Conservation (phyloP, 805 yeast species). For the Saccharomycopsis schoenii region DNA sequence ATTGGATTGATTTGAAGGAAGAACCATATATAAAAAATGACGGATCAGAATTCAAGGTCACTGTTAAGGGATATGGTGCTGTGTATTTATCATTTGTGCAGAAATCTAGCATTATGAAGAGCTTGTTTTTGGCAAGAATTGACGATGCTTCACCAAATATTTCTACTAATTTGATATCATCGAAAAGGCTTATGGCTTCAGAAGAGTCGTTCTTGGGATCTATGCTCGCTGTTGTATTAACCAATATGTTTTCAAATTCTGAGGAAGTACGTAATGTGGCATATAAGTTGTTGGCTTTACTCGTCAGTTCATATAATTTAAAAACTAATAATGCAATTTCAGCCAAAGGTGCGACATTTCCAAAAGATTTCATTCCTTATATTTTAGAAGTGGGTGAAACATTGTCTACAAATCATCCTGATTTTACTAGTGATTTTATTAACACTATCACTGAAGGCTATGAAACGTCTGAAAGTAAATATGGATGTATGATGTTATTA, state of each 20-base stretch:
- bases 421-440: constrained; percentile 41
- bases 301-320: constrained; percentile 36
- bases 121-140: constrained; percentile 12
- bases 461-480: constrained; percentile 25
- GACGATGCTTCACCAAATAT: background rate
- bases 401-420: constrained; percentile 38
- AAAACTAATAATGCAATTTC: constrained; percentile 36
- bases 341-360: constrained; percentile 43
- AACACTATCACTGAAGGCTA: constrained; percentile 38
- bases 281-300: constrained; percentile 6
- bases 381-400: constrained; percentile 38
- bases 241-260: constrained; percentile 17
- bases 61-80: constrained; percentile 7
- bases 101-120: constrained; percentile 8
- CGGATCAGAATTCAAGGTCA: constrained; percentile 11
- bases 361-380: constrained; percentile 44
- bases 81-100: constrained; percentile 9
- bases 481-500: constrained; percentile 13
- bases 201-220: constrained; percentile 15
- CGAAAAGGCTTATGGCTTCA: background rate
- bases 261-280: constrained; percentile 24
- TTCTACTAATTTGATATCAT: background rate
- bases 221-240: constrained; percentile 9
- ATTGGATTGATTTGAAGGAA: constrained; percentile 12
- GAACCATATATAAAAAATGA: constrained; percentile 5